Base-by-base conservation (phyloP, 495 filamentous ascomycete species). In the Neurospora sp. region DNA sequence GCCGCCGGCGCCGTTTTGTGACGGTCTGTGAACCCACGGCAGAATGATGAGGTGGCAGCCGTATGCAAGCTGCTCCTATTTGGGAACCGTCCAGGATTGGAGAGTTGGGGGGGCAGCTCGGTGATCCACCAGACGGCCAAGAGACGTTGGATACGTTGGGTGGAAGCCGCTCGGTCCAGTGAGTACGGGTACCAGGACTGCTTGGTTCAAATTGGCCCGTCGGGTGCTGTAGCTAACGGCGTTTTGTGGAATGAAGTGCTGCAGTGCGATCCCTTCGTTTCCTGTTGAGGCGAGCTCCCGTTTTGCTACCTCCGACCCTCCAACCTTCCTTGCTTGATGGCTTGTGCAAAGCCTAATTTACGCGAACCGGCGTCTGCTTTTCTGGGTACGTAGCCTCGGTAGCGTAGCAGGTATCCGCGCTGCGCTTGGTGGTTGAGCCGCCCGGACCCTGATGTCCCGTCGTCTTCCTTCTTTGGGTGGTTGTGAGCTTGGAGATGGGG, bases 31-130 rank as follows among this genome's bases (percentile, higher is more conserved):
- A 72, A 73, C 79, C 74, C 79, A 76, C 79, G 76, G 78, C 76
- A 77, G 74, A 77, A 78, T 79, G 78, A 75, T 79, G 79, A 81
- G 74, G 74, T 80, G 77, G 80, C 79, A 78, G 74, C 70, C 74
- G 76, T 78, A 78, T 82, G 80, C 79, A 81, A 77, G 77, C 77
- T 70, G 71, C 77, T 77, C 53, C 72, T 75, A 78, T 82, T 75
- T 39, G 78, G 78, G 74, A 72, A 78, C 69, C 39, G 71, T 69
- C 75, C 72, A 73, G 74, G 71, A 71, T 78, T 72, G 45, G 71
- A 68, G 59, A 70, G 69, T 45, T 77, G 18, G 9, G 18, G 18
- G 74, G 78, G 68, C 38, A 73, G 69, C 53, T 71, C 71, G 75
- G 75, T 71, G 68, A 59, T 71, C 74, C 72, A 72, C 72, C 71